A percentile compares a stretch with the other conserved stretches of the same genome.
Conservation (phyloP, 495 filamentous ascomycete species). For the Recurvomyces mirabilis region DNA sequence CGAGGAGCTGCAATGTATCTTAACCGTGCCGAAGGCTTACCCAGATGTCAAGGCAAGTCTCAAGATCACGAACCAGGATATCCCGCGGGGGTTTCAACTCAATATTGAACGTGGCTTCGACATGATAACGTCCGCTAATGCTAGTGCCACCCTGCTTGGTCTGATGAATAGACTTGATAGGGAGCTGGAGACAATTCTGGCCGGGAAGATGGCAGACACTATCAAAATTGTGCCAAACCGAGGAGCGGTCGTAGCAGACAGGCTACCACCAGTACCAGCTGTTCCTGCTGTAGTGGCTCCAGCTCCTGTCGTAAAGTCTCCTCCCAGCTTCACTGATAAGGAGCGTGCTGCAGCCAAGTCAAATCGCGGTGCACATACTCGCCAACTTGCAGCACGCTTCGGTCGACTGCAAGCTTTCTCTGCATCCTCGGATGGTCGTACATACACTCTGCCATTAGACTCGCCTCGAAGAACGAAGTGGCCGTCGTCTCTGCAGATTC, state of each 20-base stretch:
- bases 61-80: constrained; percentile 60
- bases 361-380: constrained; percentile 51
- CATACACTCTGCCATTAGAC: constrained; percentile 63
- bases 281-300: too few relatives aligned
- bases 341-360: constrained; percentile 40
- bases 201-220: constrained; percentile 61
- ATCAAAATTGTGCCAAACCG: constrained; percentile 67
- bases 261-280: too few relatives aligned
- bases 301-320: background rate
- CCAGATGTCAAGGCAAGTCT: constrained; percentile 46
- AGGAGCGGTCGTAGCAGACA: background rate
- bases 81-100: constrained; percentile 66
- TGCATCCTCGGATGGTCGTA: constrained; percentile 57
- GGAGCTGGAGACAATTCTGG: constrained; percentile 60
- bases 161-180: constrained; percentile 65
- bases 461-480: constrained; percentile 51
- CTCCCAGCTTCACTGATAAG: background rate
- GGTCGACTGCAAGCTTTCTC: constrained; percentile 55
- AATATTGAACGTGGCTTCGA: constrained; percentile 77
- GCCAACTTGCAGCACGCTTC: constrained; percentile 72
- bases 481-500: constrained; percentile 47
- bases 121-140: constrained; percentile 46
- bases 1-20: constrained; percentile 54
- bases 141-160: constrained; percentile 50
- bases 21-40: constrained; percentile 57